Base-by-base conservation (phyloP, 2,329 filamentous ascomycete genomes). In the Trichoderma brevicompactum region DNA sequence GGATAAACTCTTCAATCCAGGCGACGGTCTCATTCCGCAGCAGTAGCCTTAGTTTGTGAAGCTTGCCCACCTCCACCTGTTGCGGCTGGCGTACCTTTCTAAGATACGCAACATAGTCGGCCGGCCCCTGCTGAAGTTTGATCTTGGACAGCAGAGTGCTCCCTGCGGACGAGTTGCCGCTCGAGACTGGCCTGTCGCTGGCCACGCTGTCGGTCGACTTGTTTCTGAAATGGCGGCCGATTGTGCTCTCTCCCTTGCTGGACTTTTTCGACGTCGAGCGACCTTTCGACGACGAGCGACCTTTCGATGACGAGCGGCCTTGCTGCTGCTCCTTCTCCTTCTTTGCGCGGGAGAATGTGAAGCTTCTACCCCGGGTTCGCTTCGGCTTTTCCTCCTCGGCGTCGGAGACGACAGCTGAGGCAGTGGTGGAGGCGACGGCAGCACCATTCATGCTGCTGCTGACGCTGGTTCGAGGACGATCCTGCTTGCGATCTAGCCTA, bases 1-100 rank as follows among this genome's bases (percentile, higher is more conserved):
- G 85, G 71, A 98, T 92, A 75, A 98, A 99, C 12, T 89, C 86
- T 74, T 98, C 92, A 3, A 96, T 96, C 95, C 95, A 99, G 12
- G 90, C 87, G 6, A 99, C 92, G 0, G 94, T 96, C 80, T 99
- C 95, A 73, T 98, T 98, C 17, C 95, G 88, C 61, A 99, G 83
- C 60, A 98, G 80, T 19, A 97, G 84, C 13, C 94, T 88, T 52
- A 99, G 84, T 79, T 98, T 98, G 79, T 98, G 95, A 41, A 99
- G 80, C 75, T 95, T 94, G 50, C 94, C 93, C n/a, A 98, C 92
- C 76, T 98, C 94, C 9, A 97, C 89, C 44, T 88, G 81, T 72
- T 95, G 87, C 0, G 93, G 93, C 77, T 92, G 90, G 70, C 89
- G 89, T 1, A 91, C 89, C 76, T 92, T 94, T 72, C 87, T 86